phyloP scores from a whole-genome alignment of 495 filamentous ascomycete genomes.

The Astrocystis sublimbata region DNA sequence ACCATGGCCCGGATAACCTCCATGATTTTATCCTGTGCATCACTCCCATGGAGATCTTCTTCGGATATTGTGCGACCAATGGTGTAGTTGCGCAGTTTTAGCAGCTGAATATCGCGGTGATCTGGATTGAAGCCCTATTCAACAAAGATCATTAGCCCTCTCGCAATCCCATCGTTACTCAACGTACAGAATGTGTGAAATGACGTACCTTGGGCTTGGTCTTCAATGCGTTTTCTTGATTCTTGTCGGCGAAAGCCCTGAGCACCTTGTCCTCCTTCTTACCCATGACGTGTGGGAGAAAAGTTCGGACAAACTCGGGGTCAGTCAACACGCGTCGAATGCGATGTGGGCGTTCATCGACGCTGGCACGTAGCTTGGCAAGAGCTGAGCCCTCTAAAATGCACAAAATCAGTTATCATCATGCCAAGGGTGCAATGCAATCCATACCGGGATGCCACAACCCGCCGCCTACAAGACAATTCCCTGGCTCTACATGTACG shows the following conservation, averaged over 20 bases:
- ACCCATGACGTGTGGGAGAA: conserved; percentile 55
- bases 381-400: conserved; percentile 51
- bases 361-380: conserved; percentile 65
- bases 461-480: conserved; percentile 65
- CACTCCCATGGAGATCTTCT: conserved; percentile 48
- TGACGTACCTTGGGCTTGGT: conserved; percentile 76
- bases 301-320: conserved; percentile 57
- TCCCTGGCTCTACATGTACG: conserved; percentile 46
- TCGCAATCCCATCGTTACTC: not conserved
- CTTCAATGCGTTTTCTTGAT: conserved; percentile 73
- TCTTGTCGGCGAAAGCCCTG: conserved; percentile 65
- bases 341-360: conserved; percentile 66
- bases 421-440: not conserved
- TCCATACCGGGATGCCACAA: conserved; percentile 66
- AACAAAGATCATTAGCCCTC: conserved; percentile 36
- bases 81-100: conserved; percentile 76
- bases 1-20: conserved; percentile 59
- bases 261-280: conserved; percentile 57
- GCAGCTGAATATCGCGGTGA: conserved; percentile 71
- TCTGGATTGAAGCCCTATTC: conserved; percentile 64
- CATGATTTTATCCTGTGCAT: conserved; percentile 57
- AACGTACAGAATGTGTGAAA: not conserved
- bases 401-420: not conserved
- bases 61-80: conserved; percentile 65
- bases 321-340: conserved; percentile 66